These are phyloP conservation scores for Rhododendron molle DNA, from an alignment of 148 eudicot species.

Conservation along the genomic window DNA sequence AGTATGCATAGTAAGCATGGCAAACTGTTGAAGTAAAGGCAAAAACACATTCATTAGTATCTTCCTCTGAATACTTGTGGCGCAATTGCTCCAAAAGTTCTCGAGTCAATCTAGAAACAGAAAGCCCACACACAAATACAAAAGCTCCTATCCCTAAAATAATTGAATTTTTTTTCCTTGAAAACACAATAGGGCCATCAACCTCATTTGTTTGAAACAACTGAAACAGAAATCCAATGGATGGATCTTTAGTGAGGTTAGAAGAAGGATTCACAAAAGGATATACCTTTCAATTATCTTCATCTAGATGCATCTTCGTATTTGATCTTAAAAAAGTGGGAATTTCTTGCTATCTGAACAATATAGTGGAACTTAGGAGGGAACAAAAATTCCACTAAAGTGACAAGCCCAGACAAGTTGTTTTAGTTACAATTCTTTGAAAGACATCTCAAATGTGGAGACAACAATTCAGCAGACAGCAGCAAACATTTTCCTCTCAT, in stretches of 20 bases:
- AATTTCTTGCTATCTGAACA: background rate
- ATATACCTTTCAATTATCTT: background rate
- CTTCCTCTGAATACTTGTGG: constrained; percentile 1
- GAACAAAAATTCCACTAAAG: background rate
- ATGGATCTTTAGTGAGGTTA: background rate
- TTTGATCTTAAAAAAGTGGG: background rate
- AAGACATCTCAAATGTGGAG: background rate
- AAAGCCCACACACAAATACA: background rate
- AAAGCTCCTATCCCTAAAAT: background rate
- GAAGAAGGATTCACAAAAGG: background rate
- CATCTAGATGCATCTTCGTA: background rate
- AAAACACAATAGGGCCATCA: background rate
- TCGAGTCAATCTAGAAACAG: background rate
- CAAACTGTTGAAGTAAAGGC: constrained; percentile 49
- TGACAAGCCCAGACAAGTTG: background rate
- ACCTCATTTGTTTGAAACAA: background rate
- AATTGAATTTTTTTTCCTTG: background rate
- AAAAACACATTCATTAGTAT: background rate
- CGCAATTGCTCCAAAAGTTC: background rate
- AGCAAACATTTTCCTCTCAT: background rate
- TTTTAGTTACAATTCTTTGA: background rate
- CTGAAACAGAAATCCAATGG: background rate
- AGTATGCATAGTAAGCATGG: constrained; percentile 87
- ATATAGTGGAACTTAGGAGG: background rate
- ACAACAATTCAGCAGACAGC: background rate